Evolutionary conservation across 2,329 filamentous ascomycete genomes (phyloP), one percentile per base, ranked within the genome.

Genomic region (Calonectria montana): DNA sequence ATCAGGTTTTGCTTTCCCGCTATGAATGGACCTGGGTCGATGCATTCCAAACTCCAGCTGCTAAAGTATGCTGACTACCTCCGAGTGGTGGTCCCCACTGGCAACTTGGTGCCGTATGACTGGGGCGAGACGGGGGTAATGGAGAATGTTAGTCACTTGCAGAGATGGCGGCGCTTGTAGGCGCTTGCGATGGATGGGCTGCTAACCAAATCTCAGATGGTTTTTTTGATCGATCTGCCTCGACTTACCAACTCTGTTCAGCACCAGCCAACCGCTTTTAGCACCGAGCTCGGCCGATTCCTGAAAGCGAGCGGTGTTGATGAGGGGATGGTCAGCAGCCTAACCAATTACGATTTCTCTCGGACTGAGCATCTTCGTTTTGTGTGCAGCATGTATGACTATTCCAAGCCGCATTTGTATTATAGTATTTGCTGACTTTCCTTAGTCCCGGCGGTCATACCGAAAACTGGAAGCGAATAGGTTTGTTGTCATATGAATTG

Each of bases 21-120:
- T 2, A 96, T 98, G 94, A 87, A 91, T 47, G 90, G 91, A 2
- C 86, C 90, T 7, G 93, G 92, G 27, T 92, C 89, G 77, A 98
- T 98, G 95, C 97, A 98, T 83, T 97, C 95, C 62, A 98, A 99
- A 81, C 87, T 98, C 50, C 96, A 97, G 89, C 84, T 98, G 1
- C 87, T 98, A n/a, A 96, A 95, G 77, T 94, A 95, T 77, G 84
- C 89, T 0, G 84, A 84, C 1, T 92, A 95, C 81, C 83, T 98
- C 18, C 91, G 97, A 8, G 88, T 99, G 53, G 96, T 93, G 1
- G 87, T 98, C 2, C 95, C 97, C 0, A 96, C 93, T 4, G 97
- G 95, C 1, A 99, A 99, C 78, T 86, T 98, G 61, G 92, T 94
- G 15, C 88, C 91, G 9, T 95, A 94, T 78, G 96, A 99, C 80